Base-by-base conservation (phyloP, 495 filamentous ascomycete species). In the Articulospora tetracladia region DNA sequence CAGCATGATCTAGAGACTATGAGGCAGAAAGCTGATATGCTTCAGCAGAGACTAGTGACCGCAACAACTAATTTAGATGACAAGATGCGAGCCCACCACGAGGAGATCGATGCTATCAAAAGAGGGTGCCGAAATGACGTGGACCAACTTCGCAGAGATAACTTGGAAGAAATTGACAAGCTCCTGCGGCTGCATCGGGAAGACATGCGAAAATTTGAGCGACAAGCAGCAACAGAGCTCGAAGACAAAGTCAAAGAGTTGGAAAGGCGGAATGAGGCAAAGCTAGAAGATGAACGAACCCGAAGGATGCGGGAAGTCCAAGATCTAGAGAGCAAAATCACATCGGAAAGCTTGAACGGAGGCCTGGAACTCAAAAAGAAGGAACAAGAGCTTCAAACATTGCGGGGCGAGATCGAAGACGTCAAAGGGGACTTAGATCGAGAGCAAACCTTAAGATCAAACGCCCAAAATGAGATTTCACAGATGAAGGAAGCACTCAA, bases 361-460 rank as follows among this genome's bases (percentile, higher is more conserved):
- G 82, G 86, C 52, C 73, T 85, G 19, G 83, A 88, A 32, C 60
- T 90, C 41, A 79, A 85, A 8, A 78, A 75, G 25, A 92, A 87
- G 61, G 77, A 82, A 34, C 78, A 79, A 11, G 86, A 89, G 58
- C 77, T 86, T 25, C 72, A 74, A 54, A 76, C 76, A 24, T 64
- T 87, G 53, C 77, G 77, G 44, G 74, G 73, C 28, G 76, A 83
- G 49, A 50, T 87, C 10, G 76, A 88, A 52, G 59, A 66, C 3
- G 53, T 86, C n/a, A 78, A 76, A 58, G 75, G 71, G 1, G 84
- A 91, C 12, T 59, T 94, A 7, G 82, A 86, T 23, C 80, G 82
- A 13, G 90, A 91, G 69, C 77, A 78, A 55, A 74, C 72, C 20
- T 68, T 79, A 20, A 86, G 81, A 55, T 11, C 15, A 32, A 55